Evolutionary conservation across 2,329 filamentous ascomycete species (phyloP).

Genomic region (Aspergillus oerlinghausenensis): DNA sequence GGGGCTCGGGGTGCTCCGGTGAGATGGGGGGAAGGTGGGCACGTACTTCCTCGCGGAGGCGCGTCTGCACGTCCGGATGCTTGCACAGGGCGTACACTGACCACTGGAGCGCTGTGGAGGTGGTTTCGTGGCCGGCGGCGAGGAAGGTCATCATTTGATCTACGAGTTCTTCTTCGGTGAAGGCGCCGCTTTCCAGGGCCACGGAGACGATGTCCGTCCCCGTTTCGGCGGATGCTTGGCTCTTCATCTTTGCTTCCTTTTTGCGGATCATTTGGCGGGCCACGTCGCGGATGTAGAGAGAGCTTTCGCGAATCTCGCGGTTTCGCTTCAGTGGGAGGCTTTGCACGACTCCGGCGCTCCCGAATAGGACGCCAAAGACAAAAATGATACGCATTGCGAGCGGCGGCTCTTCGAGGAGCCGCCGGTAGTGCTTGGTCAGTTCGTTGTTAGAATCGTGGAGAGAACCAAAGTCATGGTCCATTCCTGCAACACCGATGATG

Average conservation of each 20-base stretch:
- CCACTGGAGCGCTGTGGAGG: conserved; percentile 72
- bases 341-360: conserved; percentile 51
- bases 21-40: conserved; percentile 52
- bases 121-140: conserved; percentile 77
- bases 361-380: conserved; percentile 55
- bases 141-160: conserved; percentile 91
- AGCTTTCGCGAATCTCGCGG: conserved; percentile 55
- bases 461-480: conserved; percentile 67
- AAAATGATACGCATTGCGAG: conserved; percentile 44
- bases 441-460: conserved; percentile 57
- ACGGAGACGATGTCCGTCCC: conserved; percentile 75
- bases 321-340: conserved; percentile 68
- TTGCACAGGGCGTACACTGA: conserved; percentile 64
- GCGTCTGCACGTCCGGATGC: conserved; percentile 60
- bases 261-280: conserved; percentile 65
- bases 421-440: conserved; percentile 44
- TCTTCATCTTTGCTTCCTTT: conserved; percentile 57
- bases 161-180: conserved; percentile 73
- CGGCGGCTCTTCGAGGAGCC: conserved; percentile 18
- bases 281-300: conserved; percentile 57
- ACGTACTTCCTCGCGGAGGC: conserved; percentile 65
- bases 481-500: conserved; percentile 68
- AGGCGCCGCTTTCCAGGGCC: conserved; percentile 69
- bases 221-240: conserved; percentile 10
- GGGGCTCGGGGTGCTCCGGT: conserved; percentile 59